Base-by-base conservation (phyloP, 768 basidiomycete species). In the Lactarius vividus region DNA sequence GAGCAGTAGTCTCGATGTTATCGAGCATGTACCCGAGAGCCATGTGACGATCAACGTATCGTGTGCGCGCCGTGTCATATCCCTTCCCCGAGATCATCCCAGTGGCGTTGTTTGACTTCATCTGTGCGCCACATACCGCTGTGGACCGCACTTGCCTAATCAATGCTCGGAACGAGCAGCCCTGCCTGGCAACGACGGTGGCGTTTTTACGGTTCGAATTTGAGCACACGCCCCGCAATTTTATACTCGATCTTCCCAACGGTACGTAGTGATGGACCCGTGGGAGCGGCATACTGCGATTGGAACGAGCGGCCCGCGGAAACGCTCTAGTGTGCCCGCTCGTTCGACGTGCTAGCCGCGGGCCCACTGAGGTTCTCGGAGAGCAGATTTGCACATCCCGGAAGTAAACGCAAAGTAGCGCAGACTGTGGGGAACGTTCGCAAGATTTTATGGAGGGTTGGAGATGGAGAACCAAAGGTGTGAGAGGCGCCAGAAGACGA, bases 11-110 rank as follows among this genome's bases (percentile, higher is more conserved):
- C 23, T 18, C 28, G 44, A 20, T 58, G 28, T 23, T 63, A 4
- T 57, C 62, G 39, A n/a, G 35, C 11, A 26, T 57, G 26, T 63
- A 40, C 62, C 62, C 62, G 58, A 60, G 35, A 59, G 31, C 29
- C 10, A 15, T 18, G 46, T 35, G 23, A 31, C 18, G 8, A 20
- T 4, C 23, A 55, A 31, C 49, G 20, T 29, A 52, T 62, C 35
- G 53, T 26, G 13, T 42, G 55, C 26, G 40, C 44, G 28, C 31
- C 57, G n/a, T n/a, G n/a, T n/a, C n/a, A n/a, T n/a, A n/a, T n/a
- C 31, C 37, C 26, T 65, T 53, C 40, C 18, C 28, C 18, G 42
- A 64, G 42, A 52, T 52, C 37, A 35, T 37, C 1, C 52, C 57
- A n/a, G 37, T 20, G n/a, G 57, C 40, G 26, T 31, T 46, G 28